phyloP scores from a whole-genome alignment of 768 basidiomycete species.

The Mycena alexandri region DNA sequence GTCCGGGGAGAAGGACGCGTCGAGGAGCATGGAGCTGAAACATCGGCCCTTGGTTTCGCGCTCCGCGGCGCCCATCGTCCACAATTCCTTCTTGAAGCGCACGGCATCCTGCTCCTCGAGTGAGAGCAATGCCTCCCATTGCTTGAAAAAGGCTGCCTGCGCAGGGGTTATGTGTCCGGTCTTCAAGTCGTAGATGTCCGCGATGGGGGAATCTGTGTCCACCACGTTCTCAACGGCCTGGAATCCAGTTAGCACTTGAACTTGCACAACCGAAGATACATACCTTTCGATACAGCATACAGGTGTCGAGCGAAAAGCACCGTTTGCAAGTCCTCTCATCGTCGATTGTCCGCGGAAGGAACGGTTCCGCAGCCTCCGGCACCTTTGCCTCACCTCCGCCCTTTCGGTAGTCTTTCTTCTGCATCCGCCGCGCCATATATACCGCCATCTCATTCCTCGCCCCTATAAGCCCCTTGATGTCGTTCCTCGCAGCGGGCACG shows the following conservation, averaged over 20 bases:
- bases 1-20: constrained; percentile 51
- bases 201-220: constrained; percentile 66
- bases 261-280: constrained; percentile 16
- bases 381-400: neutral
- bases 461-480: constrained; percentile 85
- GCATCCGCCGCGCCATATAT: constrained; percentile 73
- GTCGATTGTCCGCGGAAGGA: constrained; percentile 91
- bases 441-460: constrained; percentile 88
- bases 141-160: constrained; percentile 85
- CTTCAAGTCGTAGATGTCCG: constrained; percentile 79
- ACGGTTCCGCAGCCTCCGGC: constrained; percentile 55
- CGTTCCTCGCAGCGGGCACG: constrained; percentile 84
- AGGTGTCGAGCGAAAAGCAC: constrained; percentile 87
- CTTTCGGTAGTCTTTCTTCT: constrained; percentile 35
- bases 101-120: constrained; percentile 89
- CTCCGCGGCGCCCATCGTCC: constrained; percentile 88
- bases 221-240: constrained; percentile 79
- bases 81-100: constrained; percentile 90
- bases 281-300: constrained; percentile 95
- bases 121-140: constrained; percentile 90
- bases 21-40: constrained; percentile 84
- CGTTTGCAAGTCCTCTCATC: constrained; percentile 80
- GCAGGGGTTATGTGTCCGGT: constrained; percentile 80
- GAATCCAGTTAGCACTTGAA: constrained; percentile 26
- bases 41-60: constrained; percentile 88